These are phyloP conservation scores for Euryodendron excelsum DNA, from an alignment of 148 eudicot species.

Conservation along the genomic window DNA sequence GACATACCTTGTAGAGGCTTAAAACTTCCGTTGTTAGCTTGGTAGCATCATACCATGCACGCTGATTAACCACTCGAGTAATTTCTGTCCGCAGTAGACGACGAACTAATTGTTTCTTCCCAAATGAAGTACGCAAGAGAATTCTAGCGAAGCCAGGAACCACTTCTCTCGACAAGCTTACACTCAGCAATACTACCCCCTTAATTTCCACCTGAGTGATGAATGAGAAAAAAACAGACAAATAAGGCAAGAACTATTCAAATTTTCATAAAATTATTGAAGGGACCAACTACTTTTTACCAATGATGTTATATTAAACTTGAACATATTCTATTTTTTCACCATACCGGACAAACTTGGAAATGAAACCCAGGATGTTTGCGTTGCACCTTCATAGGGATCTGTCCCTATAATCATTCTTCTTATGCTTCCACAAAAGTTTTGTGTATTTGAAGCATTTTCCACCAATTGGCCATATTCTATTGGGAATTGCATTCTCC, in stretches of 20 bases:
- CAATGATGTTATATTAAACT: too few species aligned
- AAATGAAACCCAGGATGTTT: too few species aligned
- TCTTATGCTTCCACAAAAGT: too few species aligned
- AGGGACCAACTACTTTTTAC: too few species aligned
- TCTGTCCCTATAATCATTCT: too few species aligned
- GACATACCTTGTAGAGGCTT: conserved; percentile 78
- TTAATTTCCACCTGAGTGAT: conserved; percentile 58
- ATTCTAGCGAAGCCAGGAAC: conserved; percentile 93
- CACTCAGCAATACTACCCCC: conserved; percentile 72
- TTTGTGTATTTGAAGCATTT: too few species aligned
- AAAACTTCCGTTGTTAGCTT: conserved; percentile 87
- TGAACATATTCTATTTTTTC: too few species aligned
- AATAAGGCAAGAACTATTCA: background rate
- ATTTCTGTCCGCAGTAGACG: conserved; percentile 91
- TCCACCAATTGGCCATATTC: too few species aligned
- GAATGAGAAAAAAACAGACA: background rate
- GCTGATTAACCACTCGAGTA: conserved; percentile 89
- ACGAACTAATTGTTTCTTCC: conserved; percentile 81
- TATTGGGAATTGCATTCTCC: too few species aligned
- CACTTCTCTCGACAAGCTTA: conserved; percentile 85
- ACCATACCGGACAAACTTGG: too few species aligned
- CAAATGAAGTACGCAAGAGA: conserved; percentile 80
- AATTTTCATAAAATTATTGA: too few species aligned
- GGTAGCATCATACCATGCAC: conserved; percentile 96
- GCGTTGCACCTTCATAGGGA: too few species aligned